These are phyloP conservation scores for Vitis rupestris DNA, from an alignment of 164 flowering plant genomes.

Conservation along the genomic window DNA sequence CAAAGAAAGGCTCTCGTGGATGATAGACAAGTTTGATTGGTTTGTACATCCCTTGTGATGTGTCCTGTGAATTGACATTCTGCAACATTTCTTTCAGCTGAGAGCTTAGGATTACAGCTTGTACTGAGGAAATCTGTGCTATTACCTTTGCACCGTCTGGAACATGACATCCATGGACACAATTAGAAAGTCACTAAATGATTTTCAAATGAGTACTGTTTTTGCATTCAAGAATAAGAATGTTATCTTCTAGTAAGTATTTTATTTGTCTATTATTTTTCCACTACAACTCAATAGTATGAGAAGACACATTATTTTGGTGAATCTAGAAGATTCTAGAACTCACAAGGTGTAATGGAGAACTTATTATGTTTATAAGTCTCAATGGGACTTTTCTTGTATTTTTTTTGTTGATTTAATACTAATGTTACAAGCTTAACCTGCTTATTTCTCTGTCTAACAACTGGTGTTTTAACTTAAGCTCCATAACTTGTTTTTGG, in stretches of 20 bases:
- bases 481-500: too few species aligned
- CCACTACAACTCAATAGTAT: neutral
- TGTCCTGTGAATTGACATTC: constrained; percentile 38
- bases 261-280: neutral
- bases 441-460: too few species aligned
- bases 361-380: too few species aligned
- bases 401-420: too few species aligned
- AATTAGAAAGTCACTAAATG: neutral
- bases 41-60: constrained; percentile 39
- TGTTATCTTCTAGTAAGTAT: too few species aligned
- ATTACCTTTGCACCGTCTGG: constrained; percentile 54
- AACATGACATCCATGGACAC: neutral
- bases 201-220: neutral
- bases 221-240: neutral
- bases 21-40: constrained; percentile 74
- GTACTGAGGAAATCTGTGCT: constrained; percentile 53
- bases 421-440: too few species aligned
- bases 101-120: constrained; percentile 66
- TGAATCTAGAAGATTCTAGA: too few species aligned
- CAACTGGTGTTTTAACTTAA: too few species aligned
- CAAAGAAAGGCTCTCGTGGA: constrained; percentile 74
- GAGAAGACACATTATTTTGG: too few species aligned
- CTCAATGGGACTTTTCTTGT: too few species aligned
- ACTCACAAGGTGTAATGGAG: too few species aligned
- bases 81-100: constrained; percentile 67